Percentiles rank a stretch among this genome's conserved stretches.
phyloP scores from a whole-genome alignment of 805 yeast species.

The Pichia heedii region DNA sequence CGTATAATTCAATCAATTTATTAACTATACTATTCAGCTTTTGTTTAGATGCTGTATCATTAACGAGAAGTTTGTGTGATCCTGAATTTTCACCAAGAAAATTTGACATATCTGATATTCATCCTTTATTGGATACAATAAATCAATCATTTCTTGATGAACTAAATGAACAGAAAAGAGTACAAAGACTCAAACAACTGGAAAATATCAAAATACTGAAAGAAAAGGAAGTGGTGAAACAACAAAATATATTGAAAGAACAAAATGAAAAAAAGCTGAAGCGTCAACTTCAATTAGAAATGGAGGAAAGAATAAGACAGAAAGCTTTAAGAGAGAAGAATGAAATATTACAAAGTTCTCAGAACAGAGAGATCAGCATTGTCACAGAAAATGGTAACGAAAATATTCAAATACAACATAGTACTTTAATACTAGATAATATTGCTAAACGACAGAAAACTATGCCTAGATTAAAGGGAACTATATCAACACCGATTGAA shows the following conservation, averaged over 20 bases:
- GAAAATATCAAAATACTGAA: background rate
- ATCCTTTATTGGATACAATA: constrained; percentile 16
- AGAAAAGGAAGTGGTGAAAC: background rate
- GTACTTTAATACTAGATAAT: background rate
- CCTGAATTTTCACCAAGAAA: constrained; percentile 16
- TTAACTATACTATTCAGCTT: constrained; percentile 22
- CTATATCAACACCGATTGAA: constrained; percentile 7
- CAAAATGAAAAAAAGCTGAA: background rate
- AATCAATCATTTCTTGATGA: constrained; percentile 11
- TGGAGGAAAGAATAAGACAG: background rate
- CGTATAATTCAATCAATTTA: constrained; percentile 24
- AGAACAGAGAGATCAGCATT: background rate
- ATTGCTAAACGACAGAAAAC: constrained; percentile 1
- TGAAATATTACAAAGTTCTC: background rate
- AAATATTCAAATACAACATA: too few relatives aligned
- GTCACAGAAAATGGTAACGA: background rate
- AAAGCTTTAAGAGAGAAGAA: background rate
- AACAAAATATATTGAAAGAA: background rate
- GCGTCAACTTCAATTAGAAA: background rate
- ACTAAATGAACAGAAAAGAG: background rate
- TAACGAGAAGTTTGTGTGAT: constrained; percentile 17
- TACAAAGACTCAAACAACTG: background rate
- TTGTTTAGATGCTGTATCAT: constrained; percentile 16
- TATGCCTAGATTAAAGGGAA: constrained; percentile 1
- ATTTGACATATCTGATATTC: constrained; percentile 24